These are phyloP conservation scores for Colletotrichum simmondsii DNA, from an alignment of 2,329 filamentous ascomycete genomes.

Conservation along the genomic window DNA sequence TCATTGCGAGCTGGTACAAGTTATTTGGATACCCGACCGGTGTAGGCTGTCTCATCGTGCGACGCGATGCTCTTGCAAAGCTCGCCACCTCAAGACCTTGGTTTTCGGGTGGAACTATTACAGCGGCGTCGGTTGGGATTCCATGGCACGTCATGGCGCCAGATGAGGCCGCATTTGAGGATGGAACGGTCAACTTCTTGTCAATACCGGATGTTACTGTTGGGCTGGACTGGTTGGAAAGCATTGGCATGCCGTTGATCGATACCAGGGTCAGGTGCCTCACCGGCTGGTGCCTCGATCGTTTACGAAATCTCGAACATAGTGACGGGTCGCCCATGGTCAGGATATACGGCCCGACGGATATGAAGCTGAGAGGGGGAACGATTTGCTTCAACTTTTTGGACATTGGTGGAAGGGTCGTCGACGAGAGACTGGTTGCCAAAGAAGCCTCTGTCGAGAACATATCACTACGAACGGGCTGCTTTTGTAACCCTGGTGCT, in stretches of 20 bases:
- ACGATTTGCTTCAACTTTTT: slow-evolving; percentile 53
- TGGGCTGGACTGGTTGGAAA: slow-evolving; percentile 49
- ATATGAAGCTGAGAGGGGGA: slow-evolving; percentile 44
- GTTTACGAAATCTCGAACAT: slow-evolving; percentile 44
- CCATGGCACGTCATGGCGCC: slow-evolving; percentile 45
- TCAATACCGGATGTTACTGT: slow-evolving; percentile 50
- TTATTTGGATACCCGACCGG: slow-evolving; percentile 55
- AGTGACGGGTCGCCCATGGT: slow-evolving; percentile 46
- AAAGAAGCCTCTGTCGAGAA: slow-evolving; percentile 43
- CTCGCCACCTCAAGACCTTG: slow-evolving; percentile 47
- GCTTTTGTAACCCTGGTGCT: slow-evolving; percentile 55
- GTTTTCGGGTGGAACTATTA: slow-evolving; percentile 53
- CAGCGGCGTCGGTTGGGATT: slow-evolving; percentile 43
- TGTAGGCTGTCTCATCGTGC: slow-evolving; percentile 51
- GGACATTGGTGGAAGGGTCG: slow-evolving; percentile 42
- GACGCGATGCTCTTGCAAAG: slow-evolving; percentile 42
- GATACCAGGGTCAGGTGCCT: slow-evolving; percentile 47
- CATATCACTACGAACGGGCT: slow-evolving; percentile 53
- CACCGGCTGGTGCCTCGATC: slow-evolving; percentile 48
- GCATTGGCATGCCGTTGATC: slow-evolving; percentile 42
- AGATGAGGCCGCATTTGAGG: slow-evolving; percentile 48
- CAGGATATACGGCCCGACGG: slow-evolving; percentile 47
- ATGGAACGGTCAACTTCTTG: slow-evolving; percentile 53
- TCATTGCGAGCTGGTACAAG: slow-evolving; percentile 54
- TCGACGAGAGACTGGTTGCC: slow-evolving; percentile 51